Base-by-base conservation (phyloP, 2,329 filamentous ascomycete species). In the Microdochium paspali region DNA sequence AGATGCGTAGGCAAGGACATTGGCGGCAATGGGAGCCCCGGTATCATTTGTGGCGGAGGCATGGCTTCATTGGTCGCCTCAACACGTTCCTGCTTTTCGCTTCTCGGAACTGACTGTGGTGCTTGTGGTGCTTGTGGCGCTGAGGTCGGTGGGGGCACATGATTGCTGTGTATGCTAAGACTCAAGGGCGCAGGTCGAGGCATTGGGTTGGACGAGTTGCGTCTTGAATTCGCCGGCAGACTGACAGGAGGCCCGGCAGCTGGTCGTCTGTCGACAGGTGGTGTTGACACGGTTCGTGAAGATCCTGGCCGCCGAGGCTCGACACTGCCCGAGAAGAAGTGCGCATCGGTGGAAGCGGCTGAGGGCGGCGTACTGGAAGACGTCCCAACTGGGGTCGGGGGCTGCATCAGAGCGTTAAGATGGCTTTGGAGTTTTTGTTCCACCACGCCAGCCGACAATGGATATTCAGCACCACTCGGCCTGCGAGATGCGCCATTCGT, bases 1-100 rank as follows among this genome's bases (percentile, higher is more conserved):
- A 85, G 65, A 45, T 84, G 73, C 1, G 80, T 84, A 3, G 79
- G 80, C 24, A 84, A 71, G 0, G 80, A 84, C 77, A 84, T 81
- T 10, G 81, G 81, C 10, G 80, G 80, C 0, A 84, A 67, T 5
- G 80, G 80, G 48, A 84, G 79, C 2, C 73, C 64, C 10, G 74
- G 68, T 12, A 74, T 71, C 2, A 80, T 71, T 2, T 75, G 73
- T 30, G 44, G 49, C 30, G n/a, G 53, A 25, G 3, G 51, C 9
- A 15, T 50, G 50, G 24, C n/a, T 7, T 45, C 20, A 10, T 24
- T n/a, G 56, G 57, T 7, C 54, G 52, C 2, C 56, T 53, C 0
- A 59, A 50, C 47, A 9, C 12, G 15, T 15, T 40, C 35, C 12
- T 40, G 35, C 18, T 40, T 40, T 5, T 40, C 35, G 20, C 18